Base-by-base conservation (phyloP, 345 rosid species). In the Chamaenerion angustifolium region DNA sequence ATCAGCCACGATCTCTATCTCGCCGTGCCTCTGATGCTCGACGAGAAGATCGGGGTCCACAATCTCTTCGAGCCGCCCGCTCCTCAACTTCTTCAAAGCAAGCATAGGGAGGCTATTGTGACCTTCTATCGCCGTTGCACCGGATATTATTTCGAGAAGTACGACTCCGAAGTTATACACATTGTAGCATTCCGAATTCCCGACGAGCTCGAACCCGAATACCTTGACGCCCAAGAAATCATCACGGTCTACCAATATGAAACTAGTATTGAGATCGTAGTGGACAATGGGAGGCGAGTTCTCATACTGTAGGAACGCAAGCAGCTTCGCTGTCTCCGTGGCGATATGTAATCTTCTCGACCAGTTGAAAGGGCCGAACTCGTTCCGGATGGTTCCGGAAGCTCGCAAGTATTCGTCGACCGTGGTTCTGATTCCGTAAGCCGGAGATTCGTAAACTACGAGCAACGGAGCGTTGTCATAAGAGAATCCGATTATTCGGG, bases 11-110 rank as follows among this genome's bases (percentile, higher is more conserved):
- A 56, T 64, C 56, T 76, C 77, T 45, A 88, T 84, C 66, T 88
- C 88, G 57, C 82, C 84, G 47, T 74, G 88, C 71, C 81, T 88
- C 15, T 79, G 81, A 62, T 69, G 76, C 66, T 76, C 75, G n/a
- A 88, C 64, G 43, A 55, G 37, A 31, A 31, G 37, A 31, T 31
- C 53, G 12, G 92, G 84, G 61, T 88, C 94, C 52, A 80, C 76
- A 1, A 80, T 68, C 51, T 84, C 96, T 59, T 81, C 86, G 16
- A 81, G 65, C 73, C 74, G 84, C 52, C 85, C 83, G 10, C 58
- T 73, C 59, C 56, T 76, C 8, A 81, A 59, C 40, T 64, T 81
- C 48, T 88, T 79, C 56, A 82, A 57, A 16, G 81, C 58, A 23
- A 64, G 47, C 12, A 57, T 75, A 14, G 71, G 64, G 10, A 31